Evolutionary conservation across 768 basidiomycete species (phyloP).

Genomic region (Mycena belliarum): DNA sequence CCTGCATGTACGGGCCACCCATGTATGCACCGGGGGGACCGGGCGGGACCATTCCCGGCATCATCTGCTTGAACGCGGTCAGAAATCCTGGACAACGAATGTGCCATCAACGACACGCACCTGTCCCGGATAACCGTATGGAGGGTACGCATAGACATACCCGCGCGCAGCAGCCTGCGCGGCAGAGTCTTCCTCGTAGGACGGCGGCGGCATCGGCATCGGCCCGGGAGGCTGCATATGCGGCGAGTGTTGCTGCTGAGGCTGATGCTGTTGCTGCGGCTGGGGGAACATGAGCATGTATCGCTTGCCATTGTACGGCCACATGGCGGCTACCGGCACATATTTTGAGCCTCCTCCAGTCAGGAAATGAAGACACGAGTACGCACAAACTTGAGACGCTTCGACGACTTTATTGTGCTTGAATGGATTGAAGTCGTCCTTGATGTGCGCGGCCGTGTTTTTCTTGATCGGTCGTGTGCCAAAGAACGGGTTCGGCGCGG

Average conservation of each 20-base stretch:
- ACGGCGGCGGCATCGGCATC: slow-evolving; percentile 68
- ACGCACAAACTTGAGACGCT: slow-evolving; percentile 73
- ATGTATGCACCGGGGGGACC: slow-evolving; percentile 79
- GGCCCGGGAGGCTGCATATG: slow-evolving; percentile 70
- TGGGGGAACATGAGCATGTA: slow-evolving; percentile 78
- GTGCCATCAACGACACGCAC: slow-evolving; percentile 40
- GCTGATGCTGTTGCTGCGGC: slow-evolving; percentile 42
- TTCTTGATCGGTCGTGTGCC: slow-evolving; percentile 78
- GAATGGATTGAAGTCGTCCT: slow-evolving; percentile 98
- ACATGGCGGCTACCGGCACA: slow-evolving; percentile 57
- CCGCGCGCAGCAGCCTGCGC: slow-evolving; percentile 58
- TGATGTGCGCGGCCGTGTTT: slow-evolving; percentile 74
- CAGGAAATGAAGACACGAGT: neutral
- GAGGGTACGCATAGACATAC: slow-evolving; percentile 75
- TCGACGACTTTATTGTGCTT: slow-evolving; percentile 82
- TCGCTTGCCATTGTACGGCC: slow-evolving; percentile 91
- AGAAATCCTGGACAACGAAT: neutral
- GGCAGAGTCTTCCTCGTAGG: slow-evolving; percentile 78
- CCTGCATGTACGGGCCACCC: slow-evolving; percentile 80
- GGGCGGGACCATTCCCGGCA: slow-evolving; percentile 81
- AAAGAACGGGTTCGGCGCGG: slow-evolving; percentile 86
- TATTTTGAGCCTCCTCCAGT: neutral
- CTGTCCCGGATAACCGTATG: slow-evolving; percentile 76
- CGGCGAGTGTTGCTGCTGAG: slow-evolving; percentile 57
- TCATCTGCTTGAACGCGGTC: slow-evolving; percentile 46